These are phyloP conservation scores for Canariomyces notabilis DNA, from an alignment of 2,329 filamentous ascomycete species.

Conservation along the genomic window DNA sequence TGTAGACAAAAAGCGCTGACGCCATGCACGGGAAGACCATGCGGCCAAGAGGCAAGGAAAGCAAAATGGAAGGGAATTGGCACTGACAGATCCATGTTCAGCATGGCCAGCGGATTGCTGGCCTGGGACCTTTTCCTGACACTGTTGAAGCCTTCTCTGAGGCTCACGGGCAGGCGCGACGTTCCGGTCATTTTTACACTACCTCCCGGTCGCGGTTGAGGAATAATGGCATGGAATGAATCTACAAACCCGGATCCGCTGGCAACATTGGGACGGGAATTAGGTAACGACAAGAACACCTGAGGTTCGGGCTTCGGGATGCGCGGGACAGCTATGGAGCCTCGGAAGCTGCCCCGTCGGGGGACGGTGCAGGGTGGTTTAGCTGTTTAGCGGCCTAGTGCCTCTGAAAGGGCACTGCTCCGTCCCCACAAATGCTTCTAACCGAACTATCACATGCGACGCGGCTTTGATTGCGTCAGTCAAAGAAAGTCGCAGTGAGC, in stretches of 20 bases:
- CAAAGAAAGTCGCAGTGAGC: too few relatives aligned
- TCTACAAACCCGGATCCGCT: too few relatives aligned
- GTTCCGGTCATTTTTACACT: slow-evolving; percentile 55
- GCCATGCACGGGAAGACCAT: too few relatives aligned
- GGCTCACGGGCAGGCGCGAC: slow-evolving; percentile 65
- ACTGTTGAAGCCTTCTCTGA: slow-evolving; percentile 60
- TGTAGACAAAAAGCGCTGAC: too few relatives aligned
- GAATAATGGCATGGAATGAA: too few relatives aligned
- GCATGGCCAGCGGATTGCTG: slow-evolving; percentile 49
- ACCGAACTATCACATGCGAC: slow-evolving; percentile 25
- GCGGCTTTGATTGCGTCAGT: too few relatives aligned
- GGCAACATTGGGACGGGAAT: not conserved
- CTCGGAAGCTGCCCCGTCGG: not conserved
- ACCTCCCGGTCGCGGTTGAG: not conserved
- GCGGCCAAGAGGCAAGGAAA: too few relatives aligned
- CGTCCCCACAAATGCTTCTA: slow-evolving; percentile 16
- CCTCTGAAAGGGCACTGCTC: too few relatives aligned
- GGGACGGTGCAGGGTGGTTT: not conserved
- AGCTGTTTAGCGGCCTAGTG: not conserved
- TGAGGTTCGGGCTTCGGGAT: slow-evolving; percentile 1
- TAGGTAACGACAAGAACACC: too few relatives aligned
- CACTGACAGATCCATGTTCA: slow-evolving; percentile 66
- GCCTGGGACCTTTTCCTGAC: slow-evolving; percentile 50
- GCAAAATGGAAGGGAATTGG: slow-evolving; percentile 10
- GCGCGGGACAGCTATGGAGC: not conserved